Conservation (phyloP, 768 basidiomycete species). For the Mycena rosella region DNA sequence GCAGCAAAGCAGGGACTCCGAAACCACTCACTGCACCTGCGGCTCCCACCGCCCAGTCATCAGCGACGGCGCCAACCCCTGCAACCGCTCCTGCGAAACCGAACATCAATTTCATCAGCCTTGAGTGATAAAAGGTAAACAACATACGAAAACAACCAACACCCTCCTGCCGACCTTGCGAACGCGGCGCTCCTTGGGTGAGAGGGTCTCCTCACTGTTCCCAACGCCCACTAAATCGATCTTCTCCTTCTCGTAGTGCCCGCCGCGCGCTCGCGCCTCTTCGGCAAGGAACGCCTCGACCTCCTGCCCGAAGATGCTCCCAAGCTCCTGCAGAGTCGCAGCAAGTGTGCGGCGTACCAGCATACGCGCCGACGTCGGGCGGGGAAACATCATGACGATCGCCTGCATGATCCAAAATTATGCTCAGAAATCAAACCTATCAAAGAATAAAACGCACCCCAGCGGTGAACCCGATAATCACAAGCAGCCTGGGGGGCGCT, state of each 20-base stretch:
- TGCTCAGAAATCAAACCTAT: not conserved
- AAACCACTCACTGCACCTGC: slow-evolving; percentile 51
- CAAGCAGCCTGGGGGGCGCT: slow-evolving; percentile 48
- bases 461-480: slow-evolving; percentile 60
- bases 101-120: not conserved
- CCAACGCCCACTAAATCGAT: slow-evolving; percentile 39
- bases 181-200: slow-evolving; percentile 55
- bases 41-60: slow-evolving; percentile 57
- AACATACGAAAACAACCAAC: slow-evolving; percentile 50
- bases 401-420: slow-evolving; percentile 41
- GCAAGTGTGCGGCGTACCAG: slow-evolving; percentile 58
- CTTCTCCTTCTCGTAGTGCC: slow-evolving; percentile 49
- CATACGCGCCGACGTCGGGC: slow-evolving; percentile 56
- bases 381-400: slow-evolving; percentile 61
- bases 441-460: slow-evolving; percentile 45
- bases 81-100: slow-evolving; percentile 50
- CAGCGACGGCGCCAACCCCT: slow-evolving; percentile 52
- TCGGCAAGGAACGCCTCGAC: slow-evolving; percentile 61
- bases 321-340: slow-evolving; percentile 50
- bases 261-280: slow-evolving; percentile 50
- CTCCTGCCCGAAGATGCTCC: slow-evolving; percentile 54
- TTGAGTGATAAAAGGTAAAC: slow-evolving; percentile 26
- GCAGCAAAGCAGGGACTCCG: not conserved
- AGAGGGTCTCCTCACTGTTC: slow-evolving; percentile 41
- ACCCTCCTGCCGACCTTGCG: slow-evolving; percentile 51